Evolutionary conservation across 2,329 filamentous ascomycete genomes (phyloP).

Genomic region (Sarocladium kiliense): DNA sequence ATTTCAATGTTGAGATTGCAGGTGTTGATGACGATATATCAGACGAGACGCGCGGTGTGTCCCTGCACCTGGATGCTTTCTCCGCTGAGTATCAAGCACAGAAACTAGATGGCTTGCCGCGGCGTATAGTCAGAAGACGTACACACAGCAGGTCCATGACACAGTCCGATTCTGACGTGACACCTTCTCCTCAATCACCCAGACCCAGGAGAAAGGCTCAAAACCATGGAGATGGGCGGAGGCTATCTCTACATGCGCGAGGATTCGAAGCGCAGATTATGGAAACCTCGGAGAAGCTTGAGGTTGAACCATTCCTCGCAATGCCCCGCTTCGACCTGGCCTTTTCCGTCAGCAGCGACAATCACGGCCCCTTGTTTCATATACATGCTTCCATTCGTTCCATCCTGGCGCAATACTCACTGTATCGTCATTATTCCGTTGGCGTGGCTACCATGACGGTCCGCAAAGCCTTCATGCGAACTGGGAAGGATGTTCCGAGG

Average conservation of each 20-base stretch:
- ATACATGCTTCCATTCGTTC: conserved; percentile 76
- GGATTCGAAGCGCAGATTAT: conserved; percentile 88
- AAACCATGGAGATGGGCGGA: conserved; percentile 67
- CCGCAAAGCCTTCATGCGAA: conserved; percentile 60
- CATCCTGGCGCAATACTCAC: conserved; percentile 79
- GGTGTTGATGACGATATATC: conserved; percentile 83
- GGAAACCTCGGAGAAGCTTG: conserved; percentile 78
- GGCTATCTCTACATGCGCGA: conserved; percentile 72
- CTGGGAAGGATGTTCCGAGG: conserved; percentile 34
- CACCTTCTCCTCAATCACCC: conserved; percentile 28
- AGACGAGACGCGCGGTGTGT: conserved; percentile 73
- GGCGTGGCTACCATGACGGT: conserved; percentile 77
- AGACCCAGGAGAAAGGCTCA: conserved; percentile 47
- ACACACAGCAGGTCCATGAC: conserved; percentile 68
- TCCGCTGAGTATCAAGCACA: conserved; percentile 85
- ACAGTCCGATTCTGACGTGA: conserved; percentile 62
- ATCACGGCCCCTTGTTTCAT: conserved; percentile 82
- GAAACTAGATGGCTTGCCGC: conserved; percentile 59
- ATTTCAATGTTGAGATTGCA: conserved; percentile 86
- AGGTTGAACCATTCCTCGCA: conserved; percentile 78
- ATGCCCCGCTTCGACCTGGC: conserved; percentile 84
- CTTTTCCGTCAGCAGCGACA: conserved; percentile 78
- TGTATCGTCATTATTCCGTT: conserved; percentile 88
- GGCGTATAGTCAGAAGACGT: conserved; percentile 59
- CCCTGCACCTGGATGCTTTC: conserved; percentile 82